phyloP scores from a whole-genome alignment of 2,329 filamentous ascomycete species.

The Thielaviopsis musarum region DNA sequence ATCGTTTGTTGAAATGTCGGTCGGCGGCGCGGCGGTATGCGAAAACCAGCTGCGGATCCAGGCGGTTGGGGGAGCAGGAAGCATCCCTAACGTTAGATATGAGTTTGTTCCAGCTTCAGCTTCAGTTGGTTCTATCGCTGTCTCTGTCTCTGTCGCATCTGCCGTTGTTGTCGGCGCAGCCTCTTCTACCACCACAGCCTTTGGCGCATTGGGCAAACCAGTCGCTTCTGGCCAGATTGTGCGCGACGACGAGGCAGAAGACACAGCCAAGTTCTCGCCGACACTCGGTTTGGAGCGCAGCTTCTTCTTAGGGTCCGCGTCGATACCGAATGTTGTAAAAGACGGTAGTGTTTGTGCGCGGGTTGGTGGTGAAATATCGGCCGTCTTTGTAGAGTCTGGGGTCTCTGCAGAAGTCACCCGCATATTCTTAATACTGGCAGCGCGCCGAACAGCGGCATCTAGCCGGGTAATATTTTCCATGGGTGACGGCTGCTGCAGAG shows the following conservation, averaged over 20 bases:
- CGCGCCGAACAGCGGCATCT: conserved; percentile 19
- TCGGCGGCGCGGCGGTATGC: background rate
- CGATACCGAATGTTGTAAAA: background rate
- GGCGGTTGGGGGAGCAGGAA: background rate
- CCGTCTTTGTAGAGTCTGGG: background rate
- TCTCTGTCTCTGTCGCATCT: background rate
- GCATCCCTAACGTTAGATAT: background rate
- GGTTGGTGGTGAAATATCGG: background rate
- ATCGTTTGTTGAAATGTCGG: background rate
- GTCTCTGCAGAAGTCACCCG: conserved; percentile 2
- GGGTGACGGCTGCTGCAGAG: conserved; percentile 27
- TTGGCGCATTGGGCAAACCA: background rate
- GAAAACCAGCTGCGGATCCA: background rate
- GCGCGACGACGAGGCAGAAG: background rate
- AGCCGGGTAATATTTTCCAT: conserved; percentile 34
- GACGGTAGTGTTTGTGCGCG: background rate
- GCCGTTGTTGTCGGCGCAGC: background rate
- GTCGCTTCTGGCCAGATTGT: background rate
- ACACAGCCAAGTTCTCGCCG: background rate
- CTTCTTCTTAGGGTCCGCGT: background rate
- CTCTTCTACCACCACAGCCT: background rate
- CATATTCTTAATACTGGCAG: conserved; percentile 18
- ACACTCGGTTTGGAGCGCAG: background rate
- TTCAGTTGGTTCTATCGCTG: background rate
- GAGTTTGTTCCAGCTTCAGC: background rate